These are phyloP conservation scores for Piromyces finnis DNA, from an alignment of 192 early-diverging fungal genomes.

Conservation along the genomic window DNA sequence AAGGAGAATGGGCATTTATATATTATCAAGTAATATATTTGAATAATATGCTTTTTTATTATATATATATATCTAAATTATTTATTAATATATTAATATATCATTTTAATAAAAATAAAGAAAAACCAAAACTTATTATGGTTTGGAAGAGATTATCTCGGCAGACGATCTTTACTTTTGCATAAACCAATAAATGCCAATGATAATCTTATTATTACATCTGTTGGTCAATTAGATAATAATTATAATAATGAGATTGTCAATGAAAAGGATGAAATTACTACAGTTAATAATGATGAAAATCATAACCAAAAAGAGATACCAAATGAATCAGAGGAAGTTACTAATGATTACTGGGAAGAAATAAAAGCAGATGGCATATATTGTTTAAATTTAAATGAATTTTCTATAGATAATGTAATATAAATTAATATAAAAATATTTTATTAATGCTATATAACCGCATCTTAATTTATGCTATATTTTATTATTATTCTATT, in stretches of 20 bases:
- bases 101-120: slow-evolving; percentile 5
- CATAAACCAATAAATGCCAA: slow-evolving; percentile 10
- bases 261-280: background rate
- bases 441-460: no score
- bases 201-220: background rate
- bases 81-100: background rate
- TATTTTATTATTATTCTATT: background rate
- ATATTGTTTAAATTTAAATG: slow-evolving; percentile 42
- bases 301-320: background rate
- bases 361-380: slow-evolving; percentile 67
- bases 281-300: slow-evolving; percentile 2
- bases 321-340: background rate
- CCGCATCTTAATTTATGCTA: no score
- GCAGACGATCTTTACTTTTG: slow-evolving; percentile 63
- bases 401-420: slow-evolving; percentile 2
- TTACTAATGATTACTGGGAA: slow-evolving; percentile 15
- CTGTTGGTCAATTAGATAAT: slow-evolving; percentile 11
- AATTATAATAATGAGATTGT: background rate
- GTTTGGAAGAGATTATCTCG: slow-evolving; percentile 75
- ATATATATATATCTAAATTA: background rate
- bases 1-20: slow-evolving; percentile 71
- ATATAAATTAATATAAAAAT: background rate
- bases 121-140: slow-evolving; percentile 22
- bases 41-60: background rate
- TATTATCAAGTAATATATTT: slow-evolving; percentile 30